Conservation (phyloP, 2,329 filamentous ascomycete genomes). For the Zymoseptoria pseudotritici region DNA sequence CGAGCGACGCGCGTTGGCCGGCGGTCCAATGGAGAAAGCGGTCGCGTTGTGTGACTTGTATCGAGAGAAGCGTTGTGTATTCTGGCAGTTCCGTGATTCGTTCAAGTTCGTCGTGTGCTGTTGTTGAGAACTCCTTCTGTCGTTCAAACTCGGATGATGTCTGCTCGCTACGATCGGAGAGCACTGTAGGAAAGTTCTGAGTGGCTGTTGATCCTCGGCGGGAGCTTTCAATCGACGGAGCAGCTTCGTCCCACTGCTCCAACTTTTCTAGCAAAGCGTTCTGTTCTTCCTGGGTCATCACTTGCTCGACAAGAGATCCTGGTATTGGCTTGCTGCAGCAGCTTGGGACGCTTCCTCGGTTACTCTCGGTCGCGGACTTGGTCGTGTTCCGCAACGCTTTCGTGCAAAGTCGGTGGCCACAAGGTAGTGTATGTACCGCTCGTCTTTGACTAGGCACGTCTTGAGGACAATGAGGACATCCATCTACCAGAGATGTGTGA, state of each 20-base stretch:
- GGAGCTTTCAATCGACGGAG: constrained; percentile 11
- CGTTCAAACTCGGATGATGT: background rate
- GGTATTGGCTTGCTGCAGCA: constrained; percentile 37
- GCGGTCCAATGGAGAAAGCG: constrained; percentile 23
- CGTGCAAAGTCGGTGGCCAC: constrained; percentile 29
- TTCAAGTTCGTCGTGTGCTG: constrained; percentile 15
- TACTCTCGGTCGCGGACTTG: constrained; percentile 27
- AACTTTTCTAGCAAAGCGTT: constrained; percentile 27
- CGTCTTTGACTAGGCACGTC: constrained; percentile 19
- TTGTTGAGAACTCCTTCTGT: constrained; percentile 10
- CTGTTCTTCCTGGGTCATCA: constrained; percentile 34
- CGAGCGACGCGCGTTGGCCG: constrained; percentile 17
- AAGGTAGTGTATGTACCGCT: constrained; percentile 27
- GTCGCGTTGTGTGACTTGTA: constrained; percentile 25
- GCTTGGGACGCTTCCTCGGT: constrained; percentile 29
- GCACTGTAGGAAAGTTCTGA: constrained; percentile 8
- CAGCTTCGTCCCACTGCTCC: constrained; percentile 27
- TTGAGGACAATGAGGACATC: constrained; percentile 29
- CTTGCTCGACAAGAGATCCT: constrained; percentile 32
- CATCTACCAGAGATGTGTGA: constrained; percentile 15
- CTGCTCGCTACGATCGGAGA: background rate
- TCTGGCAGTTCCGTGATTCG: constrained; percentile 19
- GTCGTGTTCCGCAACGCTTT: constrained; percentile 29
- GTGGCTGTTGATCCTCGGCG: constrained; percentile 8
- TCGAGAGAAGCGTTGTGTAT: constrained; percentile 20